phyloP scores from a whole-genome alignment of 1,139 yeast genomes.

The Hanseniaspora uvarum region DNA sequence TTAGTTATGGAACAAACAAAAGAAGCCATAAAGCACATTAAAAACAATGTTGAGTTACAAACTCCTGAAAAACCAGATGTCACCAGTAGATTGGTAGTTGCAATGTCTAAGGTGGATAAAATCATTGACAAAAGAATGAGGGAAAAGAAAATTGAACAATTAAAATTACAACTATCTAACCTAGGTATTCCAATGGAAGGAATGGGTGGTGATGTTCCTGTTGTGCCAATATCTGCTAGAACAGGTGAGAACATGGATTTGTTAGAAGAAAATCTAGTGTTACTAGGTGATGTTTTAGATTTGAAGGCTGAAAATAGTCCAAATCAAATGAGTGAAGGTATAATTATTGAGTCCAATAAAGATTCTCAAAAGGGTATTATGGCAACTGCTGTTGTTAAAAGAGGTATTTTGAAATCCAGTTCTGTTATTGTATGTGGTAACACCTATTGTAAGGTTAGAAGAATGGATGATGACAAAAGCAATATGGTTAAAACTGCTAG shows the following conservation, averaged over 20 bases:
- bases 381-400: slow-evolving; percentile 72
- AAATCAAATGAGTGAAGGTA: slow-evolving; percentile 60
- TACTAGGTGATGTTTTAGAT: slow-evolving; percentile 75
- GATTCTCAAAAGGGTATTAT: slow-evolving; percentile 70
- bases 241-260: slow-evolving; percentile 80
- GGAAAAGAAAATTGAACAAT: slow-evolving; percentile 37
- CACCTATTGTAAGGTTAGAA: slow-evolving; percentile 75
- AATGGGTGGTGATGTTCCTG: slow-evolving; percentile 91
- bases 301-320: slow-evolving; percentile 49
- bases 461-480: slow-evolving; percentile 70
- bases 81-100: slow-evolving; percentile 16
- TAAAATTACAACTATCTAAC: slow-evolving; percentile 63
- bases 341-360: slow-evolving; percentile 78
- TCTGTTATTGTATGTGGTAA: slow-evolving; percentile 69
- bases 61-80: slow-evolving; percentile 9
- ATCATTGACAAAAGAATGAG: slow-evolving; percentile 50
- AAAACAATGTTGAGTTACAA: slow-evolving; percentile 39
- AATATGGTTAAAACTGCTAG: slow-evolving; percentile 48
- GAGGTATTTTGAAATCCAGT: slow-evolving; percentile 69
- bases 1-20: slow-evolving; percentile 96
- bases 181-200: slow-evolving; percentile 81
- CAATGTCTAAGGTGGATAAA: slow-evolving; percentile 85
- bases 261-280: slow-evolving; percentile 77
- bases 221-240: slow-evolving; percentile 77
- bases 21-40: slow-evolving; percentile 91